A percentile compares a stretch with the other conserved stretches of the same genome.
Conservation (phyloP, 2,329 filamentous ascomycete species). For the Alternaria gansuensis region DNA sequence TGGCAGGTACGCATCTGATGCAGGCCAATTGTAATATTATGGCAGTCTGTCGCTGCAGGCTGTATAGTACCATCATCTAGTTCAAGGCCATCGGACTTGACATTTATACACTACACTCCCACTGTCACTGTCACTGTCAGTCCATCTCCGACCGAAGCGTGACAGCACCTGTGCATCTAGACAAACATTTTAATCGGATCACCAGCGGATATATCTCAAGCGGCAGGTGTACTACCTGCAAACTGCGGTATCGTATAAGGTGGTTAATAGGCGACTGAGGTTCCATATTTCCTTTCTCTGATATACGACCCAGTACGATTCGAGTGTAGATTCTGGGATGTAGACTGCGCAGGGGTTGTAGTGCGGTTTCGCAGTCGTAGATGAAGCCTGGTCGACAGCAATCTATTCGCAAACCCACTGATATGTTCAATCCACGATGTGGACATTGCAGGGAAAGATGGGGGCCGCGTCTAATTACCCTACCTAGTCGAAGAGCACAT, state of each 20-base stretch:
- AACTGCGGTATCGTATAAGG: neutral
- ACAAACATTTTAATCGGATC: neutral
- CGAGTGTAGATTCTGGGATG: neutral
- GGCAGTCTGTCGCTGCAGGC: neutral
- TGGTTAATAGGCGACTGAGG: neutral
- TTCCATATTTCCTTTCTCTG: neutral
- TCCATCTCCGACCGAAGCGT: neutral
- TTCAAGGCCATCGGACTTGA: neutral
- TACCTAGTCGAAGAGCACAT: neutral
- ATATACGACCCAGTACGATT: neutral
- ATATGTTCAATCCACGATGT: neutral
- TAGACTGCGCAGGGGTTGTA: neutral
- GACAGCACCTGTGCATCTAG: neutral
- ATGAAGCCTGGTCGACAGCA: neutral
- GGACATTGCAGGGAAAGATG: constrained; percentile 10
- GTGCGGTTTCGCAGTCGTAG: neutral
- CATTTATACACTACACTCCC: neutral
- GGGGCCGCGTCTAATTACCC: neutral
- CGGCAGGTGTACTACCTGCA: neutral
- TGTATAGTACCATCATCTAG: neutral
- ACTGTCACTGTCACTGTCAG: neutral
- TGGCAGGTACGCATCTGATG: neutral
- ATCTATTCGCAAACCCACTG: neutral
- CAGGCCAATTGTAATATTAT: neutral
- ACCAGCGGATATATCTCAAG: neutral